These are phyloP conservation scores for Euphorbia schlechtendalii DNA, from an alignment of 441 rosid genomes.

Conservation along the genomic window DNA sequence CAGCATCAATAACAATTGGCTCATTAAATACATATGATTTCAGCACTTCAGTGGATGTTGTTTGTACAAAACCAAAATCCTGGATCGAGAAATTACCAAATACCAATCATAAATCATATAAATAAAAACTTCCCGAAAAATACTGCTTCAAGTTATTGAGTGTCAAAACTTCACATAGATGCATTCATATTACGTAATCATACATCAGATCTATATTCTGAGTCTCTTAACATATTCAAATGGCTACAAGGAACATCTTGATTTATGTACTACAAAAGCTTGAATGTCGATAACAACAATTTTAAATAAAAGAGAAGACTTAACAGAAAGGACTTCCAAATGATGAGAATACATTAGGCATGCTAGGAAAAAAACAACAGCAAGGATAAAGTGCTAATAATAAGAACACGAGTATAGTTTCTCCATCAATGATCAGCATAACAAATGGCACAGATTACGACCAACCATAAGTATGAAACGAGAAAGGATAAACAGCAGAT, in stretches of 20 bases:
- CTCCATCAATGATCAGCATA: background rate
- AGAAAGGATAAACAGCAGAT: background rate
- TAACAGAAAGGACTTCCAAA: background rate
- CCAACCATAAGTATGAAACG: conserved; percentile 15
- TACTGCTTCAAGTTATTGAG: conserved; percentile 1
- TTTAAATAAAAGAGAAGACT: too few species aligned
- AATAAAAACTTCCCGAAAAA: background rate
- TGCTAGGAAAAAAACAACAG: conserved; percentile 1
- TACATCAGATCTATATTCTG: conserved; percentile 1
- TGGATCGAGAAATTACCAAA: conserved; percentile 15
- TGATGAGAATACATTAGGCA: background rate
- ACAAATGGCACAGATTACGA: background rate
- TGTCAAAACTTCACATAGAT: conserved; percentile 4
- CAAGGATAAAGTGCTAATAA: background rate
- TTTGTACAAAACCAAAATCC: conserved; percentile 91
- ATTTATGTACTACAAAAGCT: conserved; percentile 2
- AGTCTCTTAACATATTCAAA: too few species aligned
- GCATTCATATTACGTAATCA: background rate
- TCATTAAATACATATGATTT: conserved; percentile 58
- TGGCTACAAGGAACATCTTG: background rate
- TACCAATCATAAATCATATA: too few species aligned
- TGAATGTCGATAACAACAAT: too few species aligned
- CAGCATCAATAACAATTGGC: conserved; percentile 51
- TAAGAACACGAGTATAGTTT: background rate
- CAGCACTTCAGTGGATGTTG: conserved; percentile 59